Conservation (phyloP, 164 flowering plant genomes). For the Vitis rotundifolia region DNA sequence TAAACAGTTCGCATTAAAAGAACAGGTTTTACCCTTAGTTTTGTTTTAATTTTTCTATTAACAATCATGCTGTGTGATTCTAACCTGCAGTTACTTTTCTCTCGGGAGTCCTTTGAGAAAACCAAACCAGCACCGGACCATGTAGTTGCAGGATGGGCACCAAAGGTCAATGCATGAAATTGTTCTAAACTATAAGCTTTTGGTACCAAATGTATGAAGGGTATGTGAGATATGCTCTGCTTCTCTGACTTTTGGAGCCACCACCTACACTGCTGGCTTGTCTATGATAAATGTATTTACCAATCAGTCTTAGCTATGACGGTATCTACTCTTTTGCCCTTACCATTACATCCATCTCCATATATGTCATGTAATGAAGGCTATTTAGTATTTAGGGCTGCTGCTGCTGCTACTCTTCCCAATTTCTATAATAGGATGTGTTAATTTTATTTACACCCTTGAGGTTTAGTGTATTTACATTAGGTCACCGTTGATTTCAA, state of each 20-base stretch:
- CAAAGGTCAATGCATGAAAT: slow-evolving; percentile 57
- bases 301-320: background rate
- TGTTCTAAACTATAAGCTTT: background rate
- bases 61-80: background rate
- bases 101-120: slow-evolving; percentile 62
- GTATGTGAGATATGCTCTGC: background rate
- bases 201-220: slow-evolving; percentile 3
- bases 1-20: too few species aligned
- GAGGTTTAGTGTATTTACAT: too few species aligned
- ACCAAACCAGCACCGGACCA: slow-evolving; percentile 53
- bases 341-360: background rate
- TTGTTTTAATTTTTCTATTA: too few species aligned
- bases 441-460: too few species aligned
- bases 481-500: too few species aligned
- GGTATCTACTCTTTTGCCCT: background rate
- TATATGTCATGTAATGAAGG: too few species aligned
- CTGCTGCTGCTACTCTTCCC: too few species aligned
- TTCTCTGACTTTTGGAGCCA: background rate
- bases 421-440: too few species aligned
- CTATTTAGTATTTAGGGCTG: too few species aligned
- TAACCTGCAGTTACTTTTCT: slow-evolving; percentile 50
- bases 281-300: background rate
- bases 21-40: too few species aligned
- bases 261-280: background rate
- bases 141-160: slow-evolving; percentile 75